Evolutionary conservation across 176 grass and related monocot genomes (phyloP).

Genomic region (Thinopyrum elongatum): DNA sequence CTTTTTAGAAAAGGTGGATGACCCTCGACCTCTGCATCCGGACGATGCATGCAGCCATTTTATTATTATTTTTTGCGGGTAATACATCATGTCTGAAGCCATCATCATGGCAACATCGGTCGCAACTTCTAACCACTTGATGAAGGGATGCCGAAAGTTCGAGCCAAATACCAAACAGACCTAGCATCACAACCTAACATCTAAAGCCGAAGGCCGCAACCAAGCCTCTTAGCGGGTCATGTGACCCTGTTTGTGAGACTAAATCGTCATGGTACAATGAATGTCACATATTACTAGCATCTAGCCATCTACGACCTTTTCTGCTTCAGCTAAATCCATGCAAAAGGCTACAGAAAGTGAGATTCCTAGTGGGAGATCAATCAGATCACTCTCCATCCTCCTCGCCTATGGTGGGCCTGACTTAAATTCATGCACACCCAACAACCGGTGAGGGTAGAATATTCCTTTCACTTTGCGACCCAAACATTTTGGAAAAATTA

Average conservation of each 20-base stretch:
- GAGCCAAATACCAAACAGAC: too few species aligned
- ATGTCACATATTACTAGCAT: not conserved
- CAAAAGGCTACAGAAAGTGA: slow-evolving; percentile 7
- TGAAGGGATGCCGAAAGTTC: too few species aligned
- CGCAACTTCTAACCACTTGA: too few species aligned
- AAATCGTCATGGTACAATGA: not conserved
- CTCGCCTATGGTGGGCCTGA: not conserved
- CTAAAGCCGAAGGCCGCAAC: too few species aligned
- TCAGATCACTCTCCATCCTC: not conserved
- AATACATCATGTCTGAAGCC: too few species aligned
- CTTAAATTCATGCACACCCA: not conserved
- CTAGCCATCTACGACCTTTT: not conserved
- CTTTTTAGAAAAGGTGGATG: too few species aligned
- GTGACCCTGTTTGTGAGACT: not conserved
- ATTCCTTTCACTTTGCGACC: not conserved
- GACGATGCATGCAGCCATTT: too few species aligned
- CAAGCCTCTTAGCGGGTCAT: too few species aligned
- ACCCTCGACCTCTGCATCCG: too few species aligned
- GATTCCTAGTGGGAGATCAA: slow-evolving; percentile 16
- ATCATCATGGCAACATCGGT: too few species aligned
- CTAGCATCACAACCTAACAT: too few species aligned
- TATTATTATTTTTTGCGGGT: too few species aligned
- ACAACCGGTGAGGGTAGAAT: not conserved
- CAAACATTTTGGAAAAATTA: not conserved
- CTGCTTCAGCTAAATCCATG: slow-evolving; percentile 5